Evolutionary conservation across 1,139 yeast genomes (phyloP), one percentile per base, ranked within the genome.

Genomic region (Candida tetrigidarum): DNA sequence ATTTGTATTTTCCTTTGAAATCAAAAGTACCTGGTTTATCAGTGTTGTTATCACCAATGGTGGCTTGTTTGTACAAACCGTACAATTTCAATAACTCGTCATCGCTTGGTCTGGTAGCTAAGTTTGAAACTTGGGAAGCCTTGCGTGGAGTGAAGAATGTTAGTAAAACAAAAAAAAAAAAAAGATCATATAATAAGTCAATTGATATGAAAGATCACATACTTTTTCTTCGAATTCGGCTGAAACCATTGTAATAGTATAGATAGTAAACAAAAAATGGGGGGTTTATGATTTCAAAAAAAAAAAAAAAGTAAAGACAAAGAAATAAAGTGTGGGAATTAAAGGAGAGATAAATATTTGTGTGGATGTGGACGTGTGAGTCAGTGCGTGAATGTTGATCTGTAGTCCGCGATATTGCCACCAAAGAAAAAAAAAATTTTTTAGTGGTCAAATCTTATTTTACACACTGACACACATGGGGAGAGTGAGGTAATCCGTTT

Each of bases 11-110:
- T 58, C 93, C 97, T 76, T 87, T 88, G 73, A 93, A 80, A 73
- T 92, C 96, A 68, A 92, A 89, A 53, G 88, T 72, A 53, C 97
- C 96, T 46, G 96, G 88, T 69, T 86, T 86, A 49, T 82, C 72
- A 50, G 96, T 86, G 67, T 76, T 79, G 77, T 88, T 88, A 80
- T 93, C 99, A 55, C 99, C 99, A 48, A 85, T 86, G 39, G 98
- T 92, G 54, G 98, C 96, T 74, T 93, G 99, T 74, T 93, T 93
- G 85, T 80, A 93, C 61, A 93, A 80, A 36, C 95, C 97, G 74
- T 93, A 93, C 60, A 86, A 74, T 57, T 80, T 74, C 63, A 93
- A 80, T 65, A 91, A 76, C 68, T 92, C 97, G 61, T 89, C 96
- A 67, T 90, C 93, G 56, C 74, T 66, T 58, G 98, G 97, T 67